phyloP scores from a whole-genome alignment of 2,329 filamentous ascomycete species.

The Rhinocladiella similis region DNA sequence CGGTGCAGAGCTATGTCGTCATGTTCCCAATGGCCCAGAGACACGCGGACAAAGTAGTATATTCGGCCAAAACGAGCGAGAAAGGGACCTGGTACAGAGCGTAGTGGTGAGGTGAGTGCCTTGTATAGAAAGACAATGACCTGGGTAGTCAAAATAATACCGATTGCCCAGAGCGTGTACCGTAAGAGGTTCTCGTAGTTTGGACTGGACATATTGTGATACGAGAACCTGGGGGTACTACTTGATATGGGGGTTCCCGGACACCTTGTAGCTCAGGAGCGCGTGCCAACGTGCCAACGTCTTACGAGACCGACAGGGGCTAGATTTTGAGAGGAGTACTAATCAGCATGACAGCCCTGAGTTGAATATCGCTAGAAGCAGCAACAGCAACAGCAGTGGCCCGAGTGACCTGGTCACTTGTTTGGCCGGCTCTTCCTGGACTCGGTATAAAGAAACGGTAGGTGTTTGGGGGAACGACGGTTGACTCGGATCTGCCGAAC shows the following conservation, averaged over 20 bases:
- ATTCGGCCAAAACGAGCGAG: conserved; percentile 45
- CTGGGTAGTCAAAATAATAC: conserved; percentile 7
- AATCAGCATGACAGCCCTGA: no score
- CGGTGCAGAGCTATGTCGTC: conserved; percentile 31
- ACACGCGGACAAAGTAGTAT: conserved; percentile 45
- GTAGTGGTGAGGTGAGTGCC: conserved; percentile 37
- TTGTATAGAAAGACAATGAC: conserved; percentile 24
- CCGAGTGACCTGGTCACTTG: no score
- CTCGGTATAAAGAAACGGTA: no score
- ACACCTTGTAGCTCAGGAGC: not conserved
- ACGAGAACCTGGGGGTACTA: no score
- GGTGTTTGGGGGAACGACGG: no score
- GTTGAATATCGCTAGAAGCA: no score
- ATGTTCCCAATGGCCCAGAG: conserved; percentile 39
- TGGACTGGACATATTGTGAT: not conserved
- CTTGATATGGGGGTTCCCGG: not conserved
- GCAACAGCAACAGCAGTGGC: no score
- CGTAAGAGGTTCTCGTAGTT: conserved; percentile 1
- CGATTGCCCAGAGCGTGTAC: conserved; percentile 9
- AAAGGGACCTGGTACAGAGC: conserved; percentile 47
- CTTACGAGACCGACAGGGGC: no score
- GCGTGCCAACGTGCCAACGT: no score
- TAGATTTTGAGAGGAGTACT: no score
- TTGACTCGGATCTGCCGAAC: no score
- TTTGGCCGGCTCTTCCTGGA: no score